Conservation (phyloP, 2,329 filamentous ascomycete species). For the Colletotrichum sp. region DNA sequence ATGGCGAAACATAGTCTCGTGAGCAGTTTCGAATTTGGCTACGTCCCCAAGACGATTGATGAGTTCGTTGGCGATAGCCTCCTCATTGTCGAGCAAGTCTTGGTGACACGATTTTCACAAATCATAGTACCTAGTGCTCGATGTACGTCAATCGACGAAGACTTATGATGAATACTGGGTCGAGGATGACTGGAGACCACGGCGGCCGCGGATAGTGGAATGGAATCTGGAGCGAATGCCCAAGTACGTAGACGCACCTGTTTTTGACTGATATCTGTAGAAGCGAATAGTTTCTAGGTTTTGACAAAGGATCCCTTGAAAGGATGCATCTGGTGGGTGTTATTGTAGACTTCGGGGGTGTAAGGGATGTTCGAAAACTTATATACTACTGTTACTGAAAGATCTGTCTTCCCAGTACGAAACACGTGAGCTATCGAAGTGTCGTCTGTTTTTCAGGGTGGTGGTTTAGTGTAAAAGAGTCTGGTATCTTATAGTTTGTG, state of each 20-base stretch:
- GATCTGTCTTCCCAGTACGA: not conserved
- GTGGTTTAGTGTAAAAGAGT: not conserved
- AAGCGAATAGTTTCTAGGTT: not conserved
- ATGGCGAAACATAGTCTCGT: too few species aligned
- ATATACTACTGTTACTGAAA: not conserved
- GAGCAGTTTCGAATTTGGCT: too few species aligned
- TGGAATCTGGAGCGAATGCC: not conserved
- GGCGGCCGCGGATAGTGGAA: rapidly evolving
- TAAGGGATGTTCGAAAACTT: not conserved
- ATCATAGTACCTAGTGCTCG: too few species aligned
- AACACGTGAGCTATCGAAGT: not conserved
- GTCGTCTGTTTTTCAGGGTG: not conserved
- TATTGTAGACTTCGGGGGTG: not conserved
- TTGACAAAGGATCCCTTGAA: not conserved
- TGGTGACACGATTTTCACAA: not conserved
- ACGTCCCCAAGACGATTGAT: too few species aligned
- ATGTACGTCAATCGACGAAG: not conserved
- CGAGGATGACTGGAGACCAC: not conserved
- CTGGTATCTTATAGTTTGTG: not conserved
- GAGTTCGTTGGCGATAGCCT: too few species aligned
- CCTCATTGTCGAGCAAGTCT: too few species aligned
- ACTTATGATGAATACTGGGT: not conserved
- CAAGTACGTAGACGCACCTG: not conserved
- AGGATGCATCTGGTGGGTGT: not conserved
- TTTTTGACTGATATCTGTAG: not conserved